A percentile compares a stretch with the other conserved stretches of the same genome.
These are phyloP conservation scores for Pseudomonodictys pantanalensis DNA, from an alignment of 495 filamentous ascomycete genomes.

Conservation along the genomic window DNA sequence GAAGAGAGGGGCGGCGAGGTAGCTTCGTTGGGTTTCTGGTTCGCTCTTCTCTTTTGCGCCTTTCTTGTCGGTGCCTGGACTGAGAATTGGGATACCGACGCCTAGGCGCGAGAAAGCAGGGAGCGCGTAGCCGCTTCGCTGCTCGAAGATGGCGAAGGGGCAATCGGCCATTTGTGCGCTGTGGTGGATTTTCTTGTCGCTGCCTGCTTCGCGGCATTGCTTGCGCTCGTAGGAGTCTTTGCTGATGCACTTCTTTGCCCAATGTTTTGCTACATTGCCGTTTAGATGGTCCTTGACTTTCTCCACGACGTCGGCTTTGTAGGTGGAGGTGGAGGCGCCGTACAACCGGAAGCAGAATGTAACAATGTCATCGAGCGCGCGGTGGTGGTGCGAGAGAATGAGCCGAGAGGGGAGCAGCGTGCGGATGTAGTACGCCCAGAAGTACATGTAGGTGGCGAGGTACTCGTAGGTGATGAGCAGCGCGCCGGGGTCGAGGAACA, in stretches of 20 bases:
- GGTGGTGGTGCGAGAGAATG: neutral
- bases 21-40: neutral
- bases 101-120: constrained; percentile 9
- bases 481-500: constrained; percentile 8
- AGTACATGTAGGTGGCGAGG: constrained; percentile 21
- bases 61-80: neutral
- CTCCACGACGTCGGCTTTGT: neutral
- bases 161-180: constrained; percentile 7
- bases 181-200: neutral
- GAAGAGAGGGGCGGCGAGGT: neutral
- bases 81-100: constrained; percentile 4
- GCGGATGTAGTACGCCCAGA: constrained; percentile 11
- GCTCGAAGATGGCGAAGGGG: constrained; percentile 3
- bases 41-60: no score
- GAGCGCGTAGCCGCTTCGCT: neutral
- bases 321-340: neutral
- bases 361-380: constrained; percentile 6
- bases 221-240: neutral
- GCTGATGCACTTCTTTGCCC: constrained; percentile 2
- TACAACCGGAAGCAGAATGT: constrained; percentile 10
- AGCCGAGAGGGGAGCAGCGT: constrained; percentile 6
- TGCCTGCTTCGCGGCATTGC: neutral
- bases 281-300: neutral
- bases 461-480: constrained; percentile 3
- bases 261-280: neutral